Conservation (phyloP, 2,329 filamentous ascomycete genomes). For the Fragosphaeria purpurea region DNA sequence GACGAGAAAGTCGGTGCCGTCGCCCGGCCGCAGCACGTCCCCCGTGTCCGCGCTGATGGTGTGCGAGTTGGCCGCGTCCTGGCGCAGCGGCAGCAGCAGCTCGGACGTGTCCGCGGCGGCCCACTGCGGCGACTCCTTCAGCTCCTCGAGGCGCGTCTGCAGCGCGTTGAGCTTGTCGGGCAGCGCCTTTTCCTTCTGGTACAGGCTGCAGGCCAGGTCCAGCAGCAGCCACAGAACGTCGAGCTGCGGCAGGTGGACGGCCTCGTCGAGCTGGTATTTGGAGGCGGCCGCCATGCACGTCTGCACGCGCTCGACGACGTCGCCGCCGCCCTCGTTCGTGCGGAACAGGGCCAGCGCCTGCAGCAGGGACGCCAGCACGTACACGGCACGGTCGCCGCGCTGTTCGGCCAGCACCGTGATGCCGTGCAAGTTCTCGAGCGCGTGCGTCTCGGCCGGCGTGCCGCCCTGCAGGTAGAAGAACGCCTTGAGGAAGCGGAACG, state of each 20-base stretch:
- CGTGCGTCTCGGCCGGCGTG: conserved; percentile 49
- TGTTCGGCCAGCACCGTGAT: conserved; percentile 50
- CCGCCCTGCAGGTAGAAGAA: conserved; percentile 56
- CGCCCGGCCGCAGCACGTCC: conserved; percentile 40
- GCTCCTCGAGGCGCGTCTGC: conserved; percentile 51
- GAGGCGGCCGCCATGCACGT: conserved; percentile 63
- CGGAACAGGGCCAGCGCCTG: conserved; percentile 62
- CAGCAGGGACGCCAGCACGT: conserved; percentile 54
- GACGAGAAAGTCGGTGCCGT: conserved; percentile 44
- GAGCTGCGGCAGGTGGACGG: conserved; percentile 56
- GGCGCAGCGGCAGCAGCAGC: conserved; percentile 46
- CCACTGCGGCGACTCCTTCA: conserved; percentile 35
- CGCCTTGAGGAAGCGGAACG: conserved; percentile 63
- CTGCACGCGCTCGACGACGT: conserved; percentile 61
- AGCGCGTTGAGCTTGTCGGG: conserved; percentile 51
- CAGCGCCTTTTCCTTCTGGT: conserved; percentile 48
- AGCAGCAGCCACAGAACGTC: conserved; percentile 55
- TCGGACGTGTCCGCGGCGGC: conserved; percentile 35
- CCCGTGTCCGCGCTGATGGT: conserved; percentile 49
- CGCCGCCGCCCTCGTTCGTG: conserved; percentile 49
- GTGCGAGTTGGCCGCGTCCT: conserved; percentile 34
- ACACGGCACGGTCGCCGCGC: conserved; percentile 53
- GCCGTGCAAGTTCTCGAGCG: conserved; percentile 58
- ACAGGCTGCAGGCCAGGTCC: conserved; percentile 60
- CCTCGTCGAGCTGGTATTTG: conserved; percentile 58